These are phyloP conservation scores for Boletus mariae DNA, from an alignment of 1,284 basidiomycete species.

Conservation along the genomic window DNA sequence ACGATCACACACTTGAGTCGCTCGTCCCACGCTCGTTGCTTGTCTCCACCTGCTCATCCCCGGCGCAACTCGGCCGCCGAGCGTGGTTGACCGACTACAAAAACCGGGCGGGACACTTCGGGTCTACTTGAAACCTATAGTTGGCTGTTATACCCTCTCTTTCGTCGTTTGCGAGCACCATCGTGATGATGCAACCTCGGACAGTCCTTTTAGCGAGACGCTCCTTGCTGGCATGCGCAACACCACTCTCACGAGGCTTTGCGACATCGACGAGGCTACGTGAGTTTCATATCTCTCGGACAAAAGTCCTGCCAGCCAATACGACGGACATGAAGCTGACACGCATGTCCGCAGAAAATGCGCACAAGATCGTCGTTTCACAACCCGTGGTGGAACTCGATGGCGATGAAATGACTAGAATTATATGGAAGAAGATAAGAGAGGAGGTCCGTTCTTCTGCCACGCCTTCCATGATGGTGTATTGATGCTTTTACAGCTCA, in stretches of 20 bases:
- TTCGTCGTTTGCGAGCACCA: slow-evolving; percentile 1
- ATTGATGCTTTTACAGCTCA: slow-evolving; percentile 55
- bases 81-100: slow-evolving; percentile 20
- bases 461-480: background rate
- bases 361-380: slow-evolving; percentile 73
- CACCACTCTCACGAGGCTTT: slow-evolving; percentile 26
- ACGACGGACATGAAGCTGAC: slow-evolving; percentile 8
- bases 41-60: slow-evolving; percentile 2
- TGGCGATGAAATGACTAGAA: slow-evolving; percentile 96
- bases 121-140: background rate
- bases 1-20: background rate
- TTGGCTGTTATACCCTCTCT: slow-evolving; percentile 16
- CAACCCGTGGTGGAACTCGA: slow-evolving; percentile 97
- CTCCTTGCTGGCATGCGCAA: slow-evolving; percentile 24
- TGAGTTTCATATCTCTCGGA: slow-evolving; percentile 20
- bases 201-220: slow-evolving; percentile 27
- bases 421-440: slow-evolving; percentile 98
- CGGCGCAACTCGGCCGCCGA: slow-evolving; percentile 21
- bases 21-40: slow-evolving; percentile 24
- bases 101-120: slow-evolving; percentile 10
- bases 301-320: background rate
- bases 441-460: slow-evolving; percentile 66
- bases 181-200: slow-evolving; percentile 21
- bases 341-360: slow-evolving; percentile 19
- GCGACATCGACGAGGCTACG: slow-evolving; percentile 27